A percentile compares a stretch with the other conserved stretches of the same genome.
phyloP scores from a whole-genome alignment of 345 rosid species.

The Bruguiera gymnorhiza region DNA sequence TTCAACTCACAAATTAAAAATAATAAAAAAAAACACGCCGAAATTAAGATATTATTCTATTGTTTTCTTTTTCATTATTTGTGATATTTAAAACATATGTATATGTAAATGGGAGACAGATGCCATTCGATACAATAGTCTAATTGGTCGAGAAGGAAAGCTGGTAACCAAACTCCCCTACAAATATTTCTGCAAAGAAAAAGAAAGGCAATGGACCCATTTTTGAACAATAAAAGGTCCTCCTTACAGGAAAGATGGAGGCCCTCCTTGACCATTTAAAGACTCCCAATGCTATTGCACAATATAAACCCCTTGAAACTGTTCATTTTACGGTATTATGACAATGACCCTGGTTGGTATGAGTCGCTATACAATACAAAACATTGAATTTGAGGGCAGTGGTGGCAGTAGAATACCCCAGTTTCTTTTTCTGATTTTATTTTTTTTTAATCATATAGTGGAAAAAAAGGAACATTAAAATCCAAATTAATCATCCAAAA shows the following conservation, averaged over 20 bases:
- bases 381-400: background rate
- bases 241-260: constrained; percentile 20
- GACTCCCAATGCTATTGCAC: constrained; percentile 9
- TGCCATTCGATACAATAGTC: background rate
- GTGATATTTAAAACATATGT: background rate
- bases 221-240: constrained; percentile 39
- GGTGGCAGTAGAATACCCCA: background rate
- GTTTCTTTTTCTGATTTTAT: background rate
- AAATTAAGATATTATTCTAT: background rate
- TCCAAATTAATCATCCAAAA: constrained; percentile 25
- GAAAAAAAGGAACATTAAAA: background rate
- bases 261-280: constrained; percentile 36
- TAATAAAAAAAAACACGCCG: too few species aligned
- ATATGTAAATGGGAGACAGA: background rate
- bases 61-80: background rate
- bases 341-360: too few species aligned
- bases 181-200: constrained; percentile 14
- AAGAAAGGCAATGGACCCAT: constrained; percentile 23
- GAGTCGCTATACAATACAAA: too few species aligned
- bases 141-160: constrained; percentile 44
- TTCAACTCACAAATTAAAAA: too few species aligned
- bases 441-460: background rate
- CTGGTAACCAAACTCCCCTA: constrained; percentile 48
- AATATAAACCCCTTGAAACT: too few species aligned
- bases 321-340: too few species aligned